Evolutionary conservation across 73 alveolate genomes (phyloP), one percentile per base, ranked within the genome.

Genomic region (Stentor coeruleus): DNA sequence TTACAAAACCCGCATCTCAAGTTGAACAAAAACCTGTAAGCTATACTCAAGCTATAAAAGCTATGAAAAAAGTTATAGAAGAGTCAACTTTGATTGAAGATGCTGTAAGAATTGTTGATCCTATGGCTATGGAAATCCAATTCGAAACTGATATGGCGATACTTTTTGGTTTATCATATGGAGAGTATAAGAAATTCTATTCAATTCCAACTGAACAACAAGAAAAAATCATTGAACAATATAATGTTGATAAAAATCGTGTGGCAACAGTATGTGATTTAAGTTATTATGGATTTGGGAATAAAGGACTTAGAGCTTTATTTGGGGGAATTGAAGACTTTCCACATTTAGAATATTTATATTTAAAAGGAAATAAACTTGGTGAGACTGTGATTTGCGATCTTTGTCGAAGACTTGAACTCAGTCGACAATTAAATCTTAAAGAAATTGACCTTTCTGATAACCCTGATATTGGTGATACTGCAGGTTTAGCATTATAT

Each of bases 321-420:
- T 66, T 66, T 20, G 79, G 37, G 11, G 79, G 79, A 66, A 66
- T 66, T 66, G 79, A 66, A 2, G 79, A 66, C 79, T 66, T 66
- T 66, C 79, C 79, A 26, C n/a, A 66, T 2, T 40, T 66, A 0
- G 79, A 66, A 33, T 66, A 26, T 66, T 66, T 66, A 40, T 66
- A 66, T 66, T 66, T 66, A 33, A 66, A 31, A 33, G 79, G 37
- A 66, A 66, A 66, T 2, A 20, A 33, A 2, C 79, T 66, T 0
- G 79, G 79, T 11, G 79, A 66, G n/a, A 20, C 37, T 20, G 79
- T 31, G n/a, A 31, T 66, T 66, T 66, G 79, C 2, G 79, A 66
- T 20, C 79, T 66, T 20, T 66, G 79, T 33, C n/a, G 39, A 26
- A 20, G 79, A 20, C 14, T 66, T 20, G 79, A 66, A 31, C 36